Evolutionary conservation across 306 rosid genomes (phyloP), one percentile per base, ranked within the genome.

Genomic region (Canavalia gladiata): DNA sequence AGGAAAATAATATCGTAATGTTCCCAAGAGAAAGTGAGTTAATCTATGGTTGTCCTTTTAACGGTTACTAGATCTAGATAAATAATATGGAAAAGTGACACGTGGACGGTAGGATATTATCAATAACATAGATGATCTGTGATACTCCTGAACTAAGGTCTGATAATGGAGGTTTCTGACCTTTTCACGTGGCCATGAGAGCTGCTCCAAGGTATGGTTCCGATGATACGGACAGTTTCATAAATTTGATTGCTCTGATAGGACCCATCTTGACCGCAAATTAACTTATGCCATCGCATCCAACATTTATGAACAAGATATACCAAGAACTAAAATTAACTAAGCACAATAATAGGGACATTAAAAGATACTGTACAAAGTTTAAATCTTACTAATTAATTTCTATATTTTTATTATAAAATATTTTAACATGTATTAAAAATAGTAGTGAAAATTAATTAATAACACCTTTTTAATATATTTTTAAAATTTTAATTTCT

Each of bases 181-280:
- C 71, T 30, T 49, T 86, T 87, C 97, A 95, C 97, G 87, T 90
- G 99, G 81, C 74, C 80, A 58, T 59, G 43, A 68, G 85, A 84
- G 81, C 18, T 71, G 55, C 65, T 75, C 47, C 67, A 72, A 67
- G 54, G 12, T 47, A 73, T 37, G 33, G 49, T 82, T 81, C 79
- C 75, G 46, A 69, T 50, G 29, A 68, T 69, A 64, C 76, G 56
- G 67, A 52, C 79, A 47, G 52, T 87, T 66, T 74, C 79, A 85
- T 77, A 84, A 86, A 78, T 84, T 82, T 77, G 45, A 68, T 75
- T 78, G 86, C 57, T 83, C 71, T 31, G 3, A 29, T n/a, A 7
- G 78, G 83, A 71, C 45, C 54, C 85, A 81, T 59, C 58, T 81
- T 72, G 39, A 54, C 68, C 52, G 6, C 11, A 28, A 71, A 50